Evolutionary conservation across 176 grass and related monocot genomes (phyloP).

Genomic region (Metroxylon sagu): DNA sequence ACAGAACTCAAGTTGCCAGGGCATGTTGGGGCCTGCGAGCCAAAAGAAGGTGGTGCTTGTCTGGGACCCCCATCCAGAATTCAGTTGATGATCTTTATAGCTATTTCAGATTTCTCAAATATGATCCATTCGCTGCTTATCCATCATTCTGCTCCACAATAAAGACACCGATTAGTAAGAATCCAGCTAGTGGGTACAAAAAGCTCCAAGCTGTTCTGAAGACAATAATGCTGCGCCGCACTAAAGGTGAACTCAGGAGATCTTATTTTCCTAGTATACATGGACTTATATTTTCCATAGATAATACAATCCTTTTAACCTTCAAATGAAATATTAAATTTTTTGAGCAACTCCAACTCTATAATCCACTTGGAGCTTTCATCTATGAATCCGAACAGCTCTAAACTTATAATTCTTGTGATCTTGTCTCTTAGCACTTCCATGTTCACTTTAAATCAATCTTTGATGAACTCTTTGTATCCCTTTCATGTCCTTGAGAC

Average conservation of each 20-base stretch:
- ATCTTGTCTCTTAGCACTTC: no score
- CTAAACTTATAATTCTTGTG: no score
- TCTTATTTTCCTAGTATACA: no score
- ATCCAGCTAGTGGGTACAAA: conserved; percentile 71
- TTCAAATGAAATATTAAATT: no score
- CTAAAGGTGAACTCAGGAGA: conserved; percentile 57
- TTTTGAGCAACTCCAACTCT: no score
- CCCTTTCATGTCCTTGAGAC: no score
- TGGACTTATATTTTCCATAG: no score
- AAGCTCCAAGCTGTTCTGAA: conserved; percentile 94
- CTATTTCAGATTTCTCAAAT: conserved; percentile 97
- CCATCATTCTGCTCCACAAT: conserved; percentile 80
- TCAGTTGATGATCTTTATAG: conserved; percentile 94
- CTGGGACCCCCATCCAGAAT: conserved; percentile 98
- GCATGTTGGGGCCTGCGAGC: conserved; percentile 94
- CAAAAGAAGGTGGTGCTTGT: conserved; percentile 99
- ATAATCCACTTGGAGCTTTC: no score
- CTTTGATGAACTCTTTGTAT: no score
- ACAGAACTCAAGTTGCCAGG: conserved; percentile 88
- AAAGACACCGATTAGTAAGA: conserved; percentile 76
- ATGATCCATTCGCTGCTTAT: conserved; percentile 63
- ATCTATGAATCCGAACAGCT: no score
- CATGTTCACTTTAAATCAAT: no score
- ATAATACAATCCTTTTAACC: no score
- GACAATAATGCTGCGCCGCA: conserved; percentile 93